Conservation (phyloP, 169 alveolate species). For the Blepharisma undulans region DNA sequence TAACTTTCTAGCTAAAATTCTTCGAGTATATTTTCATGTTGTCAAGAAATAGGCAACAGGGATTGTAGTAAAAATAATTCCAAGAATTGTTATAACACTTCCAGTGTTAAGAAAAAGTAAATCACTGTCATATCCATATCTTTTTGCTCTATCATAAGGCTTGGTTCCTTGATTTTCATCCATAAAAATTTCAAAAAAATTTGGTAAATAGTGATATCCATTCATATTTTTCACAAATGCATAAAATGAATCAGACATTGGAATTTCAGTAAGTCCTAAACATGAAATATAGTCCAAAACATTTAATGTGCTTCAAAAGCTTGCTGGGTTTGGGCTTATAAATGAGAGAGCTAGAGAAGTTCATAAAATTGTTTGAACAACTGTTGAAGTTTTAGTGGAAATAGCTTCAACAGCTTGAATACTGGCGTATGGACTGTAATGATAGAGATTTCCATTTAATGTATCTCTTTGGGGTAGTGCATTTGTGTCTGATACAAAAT, state of each 20-base stretch:
- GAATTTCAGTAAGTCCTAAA: background rate
- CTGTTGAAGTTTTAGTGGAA: background rate
- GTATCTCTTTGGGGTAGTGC: background rate
- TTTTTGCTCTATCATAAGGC: background rate
- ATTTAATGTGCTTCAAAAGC: background rate
- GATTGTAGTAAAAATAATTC: background rate
- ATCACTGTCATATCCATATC: background rate
- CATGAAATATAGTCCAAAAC: background rate
- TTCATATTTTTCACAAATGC: background rate
- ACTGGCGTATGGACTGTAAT: background rate
- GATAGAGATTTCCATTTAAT: background rate
- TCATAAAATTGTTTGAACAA: background rate
- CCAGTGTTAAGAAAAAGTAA: background rate
- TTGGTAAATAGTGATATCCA: background rate
- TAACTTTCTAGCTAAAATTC: background rate
- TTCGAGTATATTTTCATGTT: background rate
- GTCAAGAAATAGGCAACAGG: background rate
- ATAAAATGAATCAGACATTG: background rate
- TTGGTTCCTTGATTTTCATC: background rate
- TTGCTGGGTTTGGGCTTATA: background rate
- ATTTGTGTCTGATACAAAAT: background rate
- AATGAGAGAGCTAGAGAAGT: background rate
- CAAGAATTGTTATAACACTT: background rate
- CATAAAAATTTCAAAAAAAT: background rate
- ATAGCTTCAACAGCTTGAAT: background rate